Evolutionary conservation across 306 rosid genomes (phyloP), one percentile per base, ranked within the genome.

Genomic region (Prunus davidiana): DNA sequence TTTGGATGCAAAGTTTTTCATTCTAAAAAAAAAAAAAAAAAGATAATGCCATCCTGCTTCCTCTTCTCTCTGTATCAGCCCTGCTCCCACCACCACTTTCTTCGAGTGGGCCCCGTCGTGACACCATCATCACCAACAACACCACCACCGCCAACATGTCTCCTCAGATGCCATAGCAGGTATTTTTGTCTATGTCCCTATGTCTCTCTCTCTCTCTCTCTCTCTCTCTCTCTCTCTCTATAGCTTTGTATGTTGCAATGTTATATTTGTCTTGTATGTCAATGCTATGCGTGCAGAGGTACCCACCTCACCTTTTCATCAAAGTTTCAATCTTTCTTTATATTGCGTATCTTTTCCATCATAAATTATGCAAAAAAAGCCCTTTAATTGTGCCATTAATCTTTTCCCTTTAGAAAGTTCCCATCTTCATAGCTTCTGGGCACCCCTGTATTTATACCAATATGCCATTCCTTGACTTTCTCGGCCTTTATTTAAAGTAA

Each of bases 161-260:
- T 73, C 89, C 79, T 85, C 84, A 67, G 73, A 86, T 87, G 77
- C 85, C 88, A 81, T 89, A 81, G 72, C 79, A 64, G 94, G 93
- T 84, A 72, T 19, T 64, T 67, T 81, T 77, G 57, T 54, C 64
- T 71, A 3, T 27, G 13, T 34, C 67, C 58, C 75, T 38, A 38
- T 38, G 43, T 38, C 54, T n/a, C 45, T 20, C 15, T 68, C 65
- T 63, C 34, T 56, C n/a, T n/a, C n/a, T n/a, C n/a, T n/a, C 58
- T 1, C 1, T 38, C 54, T n/a, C 45, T 20, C 15, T 68, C 65
- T 63, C 58, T 1, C 1, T 47, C 34, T 20, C 43, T 49, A 11
- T 22, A 20, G 38, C 30, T 19, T 52, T 46, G 47, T 52, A 34
- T 51, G 69, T 20, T 60, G 72, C 74, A 69, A 70, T 76, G 51